A percentile compares a stretch with the other conserved stretches of the same genome.
Conservation (phyloP, 768 basidiomycete genomes). For the Boletellus ananiceps region DNA sequence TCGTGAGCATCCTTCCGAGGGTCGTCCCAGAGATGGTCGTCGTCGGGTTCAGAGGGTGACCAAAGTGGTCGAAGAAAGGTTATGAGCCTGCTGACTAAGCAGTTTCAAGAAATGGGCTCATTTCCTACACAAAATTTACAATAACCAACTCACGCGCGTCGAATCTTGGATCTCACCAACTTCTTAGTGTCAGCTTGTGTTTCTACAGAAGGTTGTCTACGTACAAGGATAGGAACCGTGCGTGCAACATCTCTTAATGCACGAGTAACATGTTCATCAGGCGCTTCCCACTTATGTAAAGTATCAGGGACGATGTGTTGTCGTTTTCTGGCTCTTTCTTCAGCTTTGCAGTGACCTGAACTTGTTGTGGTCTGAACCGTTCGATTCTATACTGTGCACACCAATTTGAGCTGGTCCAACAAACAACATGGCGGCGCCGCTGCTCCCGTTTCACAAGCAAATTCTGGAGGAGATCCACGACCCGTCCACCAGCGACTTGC, state of each 20-base stretch:
- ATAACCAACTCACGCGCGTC: too few relatives aligned
- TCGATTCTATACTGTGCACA: neutral
- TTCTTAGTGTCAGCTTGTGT: too few relatives aligned
- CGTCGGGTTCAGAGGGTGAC: neutral
- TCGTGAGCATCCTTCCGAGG: constrained; percentile 3
- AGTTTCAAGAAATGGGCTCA: constrained; percentile 8
- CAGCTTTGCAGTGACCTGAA: too few relatives aligned
- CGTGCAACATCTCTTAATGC: neutral
- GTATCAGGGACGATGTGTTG: neutral
- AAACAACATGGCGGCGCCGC: constrained; percentile 22
- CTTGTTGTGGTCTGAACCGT: neutral
- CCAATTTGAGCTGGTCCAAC: neutral
- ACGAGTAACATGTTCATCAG: neutral
- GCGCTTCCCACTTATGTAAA: constrained; percentile 7
- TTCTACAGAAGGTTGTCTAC: too few relatives aligned
- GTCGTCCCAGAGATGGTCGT: neutral
- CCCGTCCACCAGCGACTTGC: constrained; percentile 65
- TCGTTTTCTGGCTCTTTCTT: too few relatives aligned
- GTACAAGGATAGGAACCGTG: neutral
- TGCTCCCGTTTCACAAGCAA: constrained; percentile 62
- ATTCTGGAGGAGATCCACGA: constrained; percentile 69
- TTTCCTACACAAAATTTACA: neutral
- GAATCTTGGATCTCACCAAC: too few relatives aligned
- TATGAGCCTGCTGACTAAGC: constrained; percentile 16
- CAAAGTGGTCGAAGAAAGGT: neutral